Evolutionary conservation across 805 yeast species (phyloP).

Genomic region (Tetrapisispora namnaoensis): DNA sequence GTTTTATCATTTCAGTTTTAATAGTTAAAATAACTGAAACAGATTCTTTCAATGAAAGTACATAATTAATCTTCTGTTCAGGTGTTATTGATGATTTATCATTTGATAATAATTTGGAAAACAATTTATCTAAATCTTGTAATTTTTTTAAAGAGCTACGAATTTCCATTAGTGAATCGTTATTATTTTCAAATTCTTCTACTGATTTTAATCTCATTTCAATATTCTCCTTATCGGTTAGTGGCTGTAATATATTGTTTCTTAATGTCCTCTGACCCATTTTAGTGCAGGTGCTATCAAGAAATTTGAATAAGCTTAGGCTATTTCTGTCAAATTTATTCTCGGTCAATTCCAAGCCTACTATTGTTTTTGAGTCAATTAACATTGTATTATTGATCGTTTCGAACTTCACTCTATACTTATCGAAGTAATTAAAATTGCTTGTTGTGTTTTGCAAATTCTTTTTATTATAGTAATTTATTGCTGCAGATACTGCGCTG

Average conservation of each 20-base stretch:
- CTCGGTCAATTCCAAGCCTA: slow-evolving; percentile 32
- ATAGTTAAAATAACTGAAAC: slow-evolving; percentile 11
- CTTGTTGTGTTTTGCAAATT: slow-evolving; percentile 6
- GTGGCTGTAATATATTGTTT: slow-evolving; percentile 39
- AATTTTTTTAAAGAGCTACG: slow-evolving; percentile 19
- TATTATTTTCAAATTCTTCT: slow-evolving; percentile 25
- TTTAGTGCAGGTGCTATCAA: slow-evolving; percentile 34
- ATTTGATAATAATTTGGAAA: slow-evolving; percentile 29
- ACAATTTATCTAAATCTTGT: slow-evolving; percentile 35
- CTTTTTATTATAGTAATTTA: slow-evolving; percentile 17
- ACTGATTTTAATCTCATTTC: slow-evolving; percentile 31
- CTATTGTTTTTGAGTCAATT: slow-evolving; percentile 33
- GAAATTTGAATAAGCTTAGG: slow-evolving; percentile 28
- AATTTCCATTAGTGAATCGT: slow-evolving; percentile 8
- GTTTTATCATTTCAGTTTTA: slow-evolving; percentile 7
- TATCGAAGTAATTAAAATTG: slow-evolving; percentile 16
- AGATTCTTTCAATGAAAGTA: slow-evolving; percentile 33
- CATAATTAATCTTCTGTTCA: slow-evolving; percentile 33
- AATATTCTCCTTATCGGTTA: slow-evolving; percentile 32
- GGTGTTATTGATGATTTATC: slow-evolving; percentile 19
- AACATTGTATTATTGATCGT: slow-evolving; percentile 35
- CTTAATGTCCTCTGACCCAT: slow-evolving; percentile 39
- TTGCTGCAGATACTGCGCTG: slow-evolving; percentile 29
- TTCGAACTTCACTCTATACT: slow-evolving; percentile 31
- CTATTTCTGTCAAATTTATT: slow-evolving; percentile 27